Conservation (phyloP, 1,139 yeast genomes). For the Yarrowia galli region DNA sequence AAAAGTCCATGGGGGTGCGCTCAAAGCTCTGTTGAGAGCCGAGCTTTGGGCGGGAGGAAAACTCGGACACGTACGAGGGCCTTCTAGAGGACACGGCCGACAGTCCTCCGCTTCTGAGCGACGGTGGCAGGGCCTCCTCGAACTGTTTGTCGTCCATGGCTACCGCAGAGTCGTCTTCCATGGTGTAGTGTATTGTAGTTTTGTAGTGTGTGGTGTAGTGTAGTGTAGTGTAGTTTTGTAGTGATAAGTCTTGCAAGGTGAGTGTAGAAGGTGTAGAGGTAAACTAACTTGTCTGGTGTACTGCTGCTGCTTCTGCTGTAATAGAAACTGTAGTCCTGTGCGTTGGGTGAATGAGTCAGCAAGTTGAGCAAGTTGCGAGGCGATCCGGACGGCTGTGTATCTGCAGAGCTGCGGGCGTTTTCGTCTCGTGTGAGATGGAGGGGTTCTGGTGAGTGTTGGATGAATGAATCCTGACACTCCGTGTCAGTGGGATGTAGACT, state of each 20-base stretch:
- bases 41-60: conserved; percentile 44
- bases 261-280: not conserved
- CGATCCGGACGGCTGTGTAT: too few relatives aligned
- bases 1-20: conserved; percentile 21
- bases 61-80: conserved; percentile 47
- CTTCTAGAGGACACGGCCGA: conserved; percentile 45
- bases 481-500: conserved; percentile 36
- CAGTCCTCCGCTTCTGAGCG: conserved; percentile 42
- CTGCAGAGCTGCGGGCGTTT: too few relatives aligned
- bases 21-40: conserved; percentile 25
- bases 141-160: conserved; percentile 37
- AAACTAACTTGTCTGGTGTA: too few relatives aligned
- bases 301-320: too few relatives aligned
- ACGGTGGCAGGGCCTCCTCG: conserved; percentile 40
- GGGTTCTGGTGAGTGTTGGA: too few relatives aligned
- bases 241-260: not conserved
- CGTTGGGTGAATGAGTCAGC: conserved; percentile 1
- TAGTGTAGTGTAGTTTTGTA: not conserved
- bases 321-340: too few relatives aligned
- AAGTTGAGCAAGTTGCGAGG: not conserved
- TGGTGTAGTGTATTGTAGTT: not conserved
- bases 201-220: not conserved
- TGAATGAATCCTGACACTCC: conserved; percentile 3
- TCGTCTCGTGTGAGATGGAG: not conserved
- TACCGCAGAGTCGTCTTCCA: conserved; percentile 37